Evolutionary conservation across 345 rosid species (phyloP).

Genomic region (Theobroma cacao): DNA sequence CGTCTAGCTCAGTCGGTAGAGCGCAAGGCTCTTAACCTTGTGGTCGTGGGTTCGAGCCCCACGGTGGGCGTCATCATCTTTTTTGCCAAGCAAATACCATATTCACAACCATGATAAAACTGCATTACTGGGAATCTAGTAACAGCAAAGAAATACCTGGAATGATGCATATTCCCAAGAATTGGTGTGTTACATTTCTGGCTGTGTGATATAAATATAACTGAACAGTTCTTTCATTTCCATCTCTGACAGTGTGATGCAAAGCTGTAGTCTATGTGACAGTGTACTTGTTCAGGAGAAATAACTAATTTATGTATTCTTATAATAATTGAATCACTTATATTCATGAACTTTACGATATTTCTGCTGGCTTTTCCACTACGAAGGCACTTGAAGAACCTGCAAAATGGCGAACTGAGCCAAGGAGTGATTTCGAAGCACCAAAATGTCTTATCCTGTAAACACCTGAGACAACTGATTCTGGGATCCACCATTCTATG

Average conservation of each 20-base stretch:
- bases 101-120: not conserved
- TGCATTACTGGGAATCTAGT: not conserved
- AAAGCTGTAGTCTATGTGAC: not conserved
- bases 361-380: constrained; percentile 27
- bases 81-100: not conserved
- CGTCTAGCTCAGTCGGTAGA: constrained; percentile 41
- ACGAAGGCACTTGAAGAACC: constrained; percentile 87
- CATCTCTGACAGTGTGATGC: not conserved
- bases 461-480: constrained; percentile 53
- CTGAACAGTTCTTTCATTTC: not conserved
- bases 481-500: constrained; percentile 73
- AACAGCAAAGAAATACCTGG: not conserved
- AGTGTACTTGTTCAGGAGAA: not conserved
- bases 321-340: not conserved
- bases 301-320: not conserved
- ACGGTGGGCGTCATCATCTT: constrained; percentile 24
- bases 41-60: constrained; percentile 52
- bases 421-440: constrained; percentile 67
- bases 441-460: constrained; percentile 82
- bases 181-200: not conserved
- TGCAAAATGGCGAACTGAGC: constrained; percentile 62
- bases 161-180: not conserved
- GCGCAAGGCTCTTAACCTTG: constrained; percentile 53
- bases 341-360: not conserved
- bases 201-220: not conserved